Evolutionary conservation across 2,329 filamentous ascomycete species (phyloP).

Genomic region (Pseudocercospora fuligena): DNA sequence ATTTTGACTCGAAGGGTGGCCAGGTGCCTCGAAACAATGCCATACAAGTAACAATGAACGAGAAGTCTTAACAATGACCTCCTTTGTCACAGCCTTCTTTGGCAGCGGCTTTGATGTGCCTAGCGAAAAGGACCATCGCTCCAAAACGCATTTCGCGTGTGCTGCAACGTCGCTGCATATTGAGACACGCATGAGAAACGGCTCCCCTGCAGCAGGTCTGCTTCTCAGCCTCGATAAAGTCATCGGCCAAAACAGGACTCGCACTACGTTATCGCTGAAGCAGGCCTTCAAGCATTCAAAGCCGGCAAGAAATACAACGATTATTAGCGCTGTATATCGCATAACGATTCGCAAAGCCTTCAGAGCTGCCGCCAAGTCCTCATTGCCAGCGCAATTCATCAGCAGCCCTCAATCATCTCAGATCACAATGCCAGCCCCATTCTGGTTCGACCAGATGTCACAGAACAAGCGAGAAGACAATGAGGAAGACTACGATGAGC

Average conservation of each 20-base stretch:
- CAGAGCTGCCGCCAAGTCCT: background rate
- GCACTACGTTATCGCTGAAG: background rate
- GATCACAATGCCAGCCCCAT: background rate
- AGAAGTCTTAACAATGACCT: background rate
- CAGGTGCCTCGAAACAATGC: background rate
- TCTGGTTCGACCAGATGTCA: background rate
- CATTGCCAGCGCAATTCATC: too few relatives aligned
- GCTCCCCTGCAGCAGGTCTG: background rate
- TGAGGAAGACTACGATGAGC: background rate
- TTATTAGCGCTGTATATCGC: background rate
- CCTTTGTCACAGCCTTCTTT: background rate
- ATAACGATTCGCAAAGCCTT: background rate
- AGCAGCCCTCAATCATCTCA: background rate
- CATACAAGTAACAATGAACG: background rate
- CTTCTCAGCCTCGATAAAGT: background rate
- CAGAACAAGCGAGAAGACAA: background rate
- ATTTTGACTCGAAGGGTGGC: background rate
- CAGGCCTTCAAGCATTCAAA: background rate
- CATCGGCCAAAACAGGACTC: background rate
- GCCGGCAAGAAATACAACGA: background rate
- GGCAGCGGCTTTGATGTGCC: background rate
- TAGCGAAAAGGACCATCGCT: background rate
- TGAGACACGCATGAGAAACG: background rate
- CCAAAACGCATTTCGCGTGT: background rate
- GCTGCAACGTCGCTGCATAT: background rate